Base-by-base conservation (phyloP, 495 filamentous ascomycete genomes). In the Aspergillus cristatus region DNA sequence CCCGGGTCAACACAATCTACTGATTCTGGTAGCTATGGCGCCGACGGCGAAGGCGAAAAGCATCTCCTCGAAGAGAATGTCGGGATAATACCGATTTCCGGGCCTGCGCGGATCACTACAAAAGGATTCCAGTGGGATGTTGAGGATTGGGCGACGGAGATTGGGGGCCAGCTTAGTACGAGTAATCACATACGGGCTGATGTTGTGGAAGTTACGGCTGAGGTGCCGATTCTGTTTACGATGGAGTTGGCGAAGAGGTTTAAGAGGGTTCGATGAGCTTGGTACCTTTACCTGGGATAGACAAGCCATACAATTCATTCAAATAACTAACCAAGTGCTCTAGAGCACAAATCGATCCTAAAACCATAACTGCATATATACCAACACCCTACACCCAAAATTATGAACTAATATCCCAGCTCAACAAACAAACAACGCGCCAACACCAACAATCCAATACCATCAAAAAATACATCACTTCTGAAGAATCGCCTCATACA, bases 111-210 rank as follows among this genome's bases (percentile, higher is more conserved):
- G 2, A 84, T 98, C 44, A 82, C 74, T 2, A 93, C 86, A 0
- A 55, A 62, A 0, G 91, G 91, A 0, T 63, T 98, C 31, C 78
- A 90, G 51, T 98, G 91, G 90, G 86, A 98, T 59, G 81, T 98
- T 1, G 44, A 68, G 40, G 65, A 82, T 37, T 90, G 86, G 83
- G 58, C 68, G 42, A 95, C 88, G 0, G 68, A 75, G 47, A 87
- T 97, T 57, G 91, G 90, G 0, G 78, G 78, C 0, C 76, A 82
- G 49, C 60, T 98, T 43, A 95, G 88, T 50, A 97, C 91, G 32
- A 98, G 91, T 58, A 98, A 98, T 62, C 83, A 89, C 50, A 74
- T 94, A 18, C 60, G 62, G 24, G 66, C 65, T 33, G 62, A 74
- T 7, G 45, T 51, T 7, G 70, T 93, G 35, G 62, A 62, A 38